phyloP scores from a whole-genome alignment of 2,329 filamentous ascomycete species.

The Beauveria australis region DNA sequence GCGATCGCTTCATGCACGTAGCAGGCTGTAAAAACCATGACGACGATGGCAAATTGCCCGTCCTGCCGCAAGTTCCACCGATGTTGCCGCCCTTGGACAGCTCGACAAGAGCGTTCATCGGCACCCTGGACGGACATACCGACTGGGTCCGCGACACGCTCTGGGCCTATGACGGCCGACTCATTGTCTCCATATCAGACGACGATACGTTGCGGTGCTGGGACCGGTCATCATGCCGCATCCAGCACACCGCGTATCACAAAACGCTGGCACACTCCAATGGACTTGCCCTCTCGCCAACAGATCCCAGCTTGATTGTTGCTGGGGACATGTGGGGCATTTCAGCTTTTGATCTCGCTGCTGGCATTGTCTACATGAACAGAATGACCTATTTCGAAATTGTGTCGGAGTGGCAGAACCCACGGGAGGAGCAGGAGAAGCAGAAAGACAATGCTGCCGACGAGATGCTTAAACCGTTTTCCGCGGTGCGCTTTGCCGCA shows the following conservation, averaged over 20 bases:
- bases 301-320: background rate
- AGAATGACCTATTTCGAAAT: background rate
- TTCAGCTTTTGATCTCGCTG: background rate
- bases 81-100: background rate
- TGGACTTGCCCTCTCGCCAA: background rate
- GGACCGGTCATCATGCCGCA: background rate
- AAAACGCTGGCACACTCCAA: background rate
- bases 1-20: background rate
- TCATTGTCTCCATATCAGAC: background rate
- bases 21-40: background rate
- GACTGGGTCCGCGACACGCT: background rate
- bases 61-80: background rate
- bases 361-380: background rate
- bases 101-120: background rate
- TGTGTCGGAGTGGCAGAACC: background rate
- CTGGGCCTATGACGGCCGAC: background rate
- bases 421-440: background rate
- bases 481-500: background rate
- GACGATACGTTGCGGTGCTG: background rate
- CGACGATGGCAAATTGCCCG: background rate
- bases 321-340: background rate
- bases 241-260: background rate
- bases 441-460: background rate
- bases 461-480: background rate
- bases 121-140: background rate